Conservation (phyloP, 2,329 filamentous ascomycete species). For the Penicillium sp. region DNA sequence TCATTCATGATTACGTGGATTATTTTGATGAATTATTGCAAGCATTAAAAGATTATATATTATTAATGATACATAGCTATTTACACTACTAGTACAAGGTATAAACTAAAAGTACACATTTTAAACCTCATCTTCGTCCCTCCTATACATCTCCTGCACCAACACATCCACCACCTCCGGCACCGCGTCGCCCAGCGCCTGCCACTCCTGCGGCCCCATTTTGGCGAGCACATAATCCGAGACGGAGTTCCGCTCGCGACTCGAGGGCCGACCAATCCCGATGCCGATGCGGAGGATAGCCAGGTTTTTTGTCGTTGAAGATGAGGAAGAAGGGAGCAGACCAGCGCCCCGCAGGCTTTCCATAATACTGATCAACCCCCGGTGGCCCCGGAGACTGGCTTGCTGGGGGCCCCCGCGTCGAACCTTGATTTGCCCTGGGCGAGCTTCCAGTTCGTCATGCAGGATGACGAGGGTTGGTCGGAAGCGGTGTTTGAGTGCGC, state of each 20-base stretch:
- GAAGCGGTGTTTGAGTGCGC: constrained; percentile 14
- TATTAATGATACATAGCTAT: background rate
- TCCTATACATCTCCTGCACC: constrained; percentile 43
- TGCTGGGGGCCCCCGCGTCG: constrained; percentile 54
- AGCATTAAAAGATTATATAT: background rate
- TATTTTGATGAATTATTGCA: background rate
- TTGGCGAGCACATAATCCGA: constrained; percentile 71
- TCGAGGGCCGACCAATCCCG: constrained; percentile 79
- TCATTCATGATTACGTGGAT: background rate
- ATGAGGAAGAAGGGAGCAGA: constrained; percentile 20
- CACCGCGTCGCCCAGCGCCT: constrained; percentile 46
- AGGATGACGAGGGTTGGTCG: constrained; percentile 64
- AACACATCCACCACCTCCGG: constrained; percentile 52
- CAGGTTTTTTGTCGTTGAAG: constrained; percentile 23
- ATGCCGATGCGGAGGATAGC: constrained; percentile 64
- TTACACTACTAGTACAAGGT: background rate
- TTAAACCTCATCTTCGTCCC: constrained; percentile 37
- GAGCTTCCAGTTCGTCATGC: constrained; percentile 81
- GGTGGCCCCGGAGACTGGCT: constrained; percentile 65
- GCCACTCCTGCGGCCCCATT: constrained; percentile 54
- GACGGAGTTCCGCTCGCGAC: constrained; percentile 64
- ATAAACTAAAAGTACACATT: background rate
- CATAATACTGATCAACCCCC: constrained; percentile 67
- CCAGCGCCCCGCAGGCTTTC: constrained; percentile 47
- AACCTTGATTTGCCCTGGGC: constrained; percentile 63